Conservation (phyloP, 1,284 basidiomycete species). For the Mycosarcoma mackinlayi region DNA sequence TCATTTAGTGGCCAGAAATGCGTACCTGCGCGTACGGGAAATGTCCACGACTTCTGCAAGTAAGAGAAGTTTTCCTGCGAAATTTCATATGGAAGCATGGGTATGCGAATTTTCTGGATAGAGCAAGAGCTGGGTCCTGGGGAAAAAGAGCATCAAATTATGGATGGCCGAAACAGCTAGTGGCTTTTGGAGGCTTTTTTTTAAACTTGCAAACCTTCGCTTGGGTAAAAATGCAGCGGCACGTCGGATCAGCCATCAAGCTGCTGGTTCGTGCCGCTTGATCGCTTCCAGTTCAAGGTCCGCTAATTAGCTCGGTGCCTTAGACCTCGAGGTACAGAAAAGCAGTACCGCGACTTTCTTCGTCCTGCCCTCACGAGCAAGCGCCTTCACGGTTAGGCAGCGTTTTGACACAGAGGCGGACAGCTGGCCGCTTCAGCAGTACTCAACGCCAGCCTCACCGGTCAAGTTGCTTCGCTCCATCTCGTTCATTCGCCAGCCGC, state of each 20-base stretch:
- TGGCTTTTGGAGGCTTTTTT: constrained; percentile 3
- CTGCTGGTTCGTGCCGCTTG: not conserved
- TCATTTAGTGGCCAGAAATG: too few species aligned
- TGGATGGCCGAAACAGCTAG: not conserved
- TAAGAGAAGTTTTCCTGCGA: too few species aligned
- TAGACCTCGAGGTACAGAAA: too few species aligned
- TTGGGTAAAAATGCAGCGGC: constrained; percentile 21
- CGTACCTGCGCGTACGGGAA: too few species aligned
- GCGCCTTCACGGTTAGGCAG: too few species aligned
- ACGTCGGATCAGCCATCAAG: not conserved
- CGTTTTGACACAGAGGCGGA: too few species aligned
- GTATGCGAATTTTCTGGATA: not conserved
- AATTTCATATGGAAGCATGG: not conserved
- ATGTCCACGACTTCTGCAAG: too few species aligned
- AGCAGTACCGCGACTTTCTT: too few species aligned
- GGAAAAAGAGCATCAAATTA: not conserved
- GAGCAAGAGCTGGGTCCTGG: not conserved
- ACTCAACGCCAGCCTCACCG: not conserved
- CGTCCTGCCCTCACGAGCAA: too few species aligned
- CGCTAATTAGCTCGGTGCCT: not conserved
- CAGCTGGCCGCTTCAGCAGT: too few species aligned
- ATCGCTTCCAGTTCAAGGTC: not conserved
- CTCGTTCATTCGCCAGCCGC: not conserved
- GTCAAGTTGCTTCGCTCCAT: not conserved
- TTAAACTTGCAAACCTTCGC: constrained; percentile 33